These are phyloP conservation scores for Nakazawaea ernobii DNA, from an alignment of 805 yeast species.

Conservation along the genomic window DNA sequence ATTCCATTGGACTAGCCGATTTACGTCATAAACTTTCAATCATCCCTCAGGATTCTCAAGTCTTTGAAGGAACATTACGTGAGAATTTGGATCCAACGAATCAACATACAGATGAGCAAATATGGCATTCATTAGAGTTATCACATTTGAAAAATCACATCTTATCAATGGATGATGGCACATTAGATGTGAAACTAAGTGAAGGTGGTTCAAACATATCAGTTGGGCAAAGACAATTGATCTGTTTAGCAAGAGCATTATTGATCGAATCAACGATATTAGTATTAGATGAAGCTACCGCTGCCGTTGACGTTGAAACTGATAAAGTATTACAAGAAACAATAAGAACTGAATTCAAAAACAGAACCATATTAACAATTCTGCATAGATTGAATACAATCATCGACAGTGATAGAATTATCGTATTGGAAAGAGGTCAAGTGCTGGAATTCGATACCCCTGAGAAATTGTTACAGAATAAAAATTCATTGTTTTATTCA, in stretches of 20 bases:
- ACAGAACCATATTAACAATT: constrained; percentile 63
- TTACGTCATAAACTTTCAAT: constrained; percentile 63
- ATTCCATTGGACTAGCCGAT: constrained; percentile 58
- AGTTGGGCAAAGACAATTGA: constrained; percentile 54
- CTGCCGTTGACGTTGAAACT: constrained; percentile 72
- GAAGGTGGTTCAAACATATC: constrained; percentile 60
- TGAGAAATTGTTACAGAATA: constrained; percentile 48
- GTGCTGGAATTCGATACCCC: constrained; percentile 68
- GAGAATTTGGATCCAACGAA: constrained; percentile 74
- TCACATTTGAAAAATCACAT: constrained; percentile 64
- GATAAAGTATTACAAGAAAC: constrained; percentile 63
- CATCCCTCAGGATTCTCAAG: constrained; percentile 82
- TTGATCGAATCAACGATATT: constrained; percentile 49
- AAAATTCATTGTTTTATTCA: constrained; percentile 60
- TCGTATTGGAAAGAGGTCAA: constrained; percentile 59
- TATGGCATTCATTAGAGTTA: constrained; percentile 66
- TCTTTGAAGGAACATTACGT: constrained; percentile 69
- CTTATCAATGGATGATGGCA: constrained; percentile 33
- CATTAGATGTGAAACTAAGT: constrained; percentile 45
- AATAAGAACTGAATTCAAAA: constrained; percentile 55
- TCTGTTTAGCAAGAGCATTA: constrained; percentile 65
- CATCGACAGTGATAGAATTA: constrained; percentile 60
- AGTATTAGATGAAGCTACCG: constrained; percentile 69
- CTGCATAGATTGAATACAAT: constrained; percentile 70
- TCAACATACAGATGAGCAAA: constrained; percentile 51